A percentile compares a stretch with the other conserved stretches of the same genome.
Conservation (phyloP, 768 basidiomycete species). For the Termitomyces sp. region DNA sequence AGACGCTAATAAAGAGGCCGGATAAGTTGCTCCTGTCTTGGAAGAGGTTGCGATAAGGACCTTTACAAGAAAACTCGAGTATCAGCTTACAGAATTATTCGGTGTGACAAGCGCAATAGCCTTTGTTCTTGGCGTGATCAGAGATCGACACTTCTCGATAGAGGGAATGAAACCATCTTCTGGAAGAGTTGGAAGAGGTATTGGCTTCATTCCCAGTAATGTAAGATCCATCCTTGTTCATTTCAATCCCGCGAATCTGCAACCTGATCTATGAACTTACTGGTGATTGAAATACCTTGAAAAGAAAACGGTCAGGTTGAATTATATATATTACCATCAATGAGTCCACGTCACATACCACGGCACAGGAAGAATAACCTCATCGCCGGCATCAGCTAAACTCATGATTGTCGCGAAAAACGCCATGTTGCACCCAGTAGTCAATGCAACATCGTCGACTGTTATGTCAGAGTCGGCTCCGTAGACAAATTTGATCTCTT, state of each 20-base stretch:
- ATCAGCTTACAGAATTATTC: constrained; percentile 60
- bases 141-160: constrained; percentile 33
- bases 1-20: constrained; percentile 44
- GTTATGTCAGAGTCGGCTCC: constrained; percentile 41
- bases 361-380: constrained; percentile 67
- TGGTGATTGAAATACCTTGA: constrained; percentile 62
- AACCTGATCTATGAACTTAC: constrained; percentile 24
- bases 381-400: constrained; percentile 64
- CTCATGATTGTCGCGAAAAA: constrained; percentile 58
- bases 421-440: constrained; percentile 70
- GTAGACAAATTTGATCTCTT: constrained; percentile 61
- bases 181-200: constrained; percentile 47
- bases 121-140: constrained; percentile 54
- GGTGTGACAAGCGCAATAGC: constrained; percentile 75
- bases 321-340: not conserved
- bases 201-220: constrained; percentile 52
- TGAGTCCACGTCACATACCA: constrained; percentile 34
- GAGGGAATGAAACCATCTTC: constrained; percentile 59
- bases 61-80: not conserved
- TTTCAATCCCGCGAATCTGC: not conserved
- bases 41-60: not conserved
- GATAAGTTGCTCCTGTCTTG: constrained; percentile 68
- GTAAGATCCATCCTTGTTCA: constrained; percentile 55
- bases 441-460: constrained; percentile 57
- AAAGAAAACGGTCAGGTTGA: not conserved